A percentile compares a stretch with the other conserved stretches of the same genome.
These are phyloP conservation scores for Mycena sp. DNA, from an alignment of 1,284 basidiomycete genomes.

Conservation along the genomic window DNA sequence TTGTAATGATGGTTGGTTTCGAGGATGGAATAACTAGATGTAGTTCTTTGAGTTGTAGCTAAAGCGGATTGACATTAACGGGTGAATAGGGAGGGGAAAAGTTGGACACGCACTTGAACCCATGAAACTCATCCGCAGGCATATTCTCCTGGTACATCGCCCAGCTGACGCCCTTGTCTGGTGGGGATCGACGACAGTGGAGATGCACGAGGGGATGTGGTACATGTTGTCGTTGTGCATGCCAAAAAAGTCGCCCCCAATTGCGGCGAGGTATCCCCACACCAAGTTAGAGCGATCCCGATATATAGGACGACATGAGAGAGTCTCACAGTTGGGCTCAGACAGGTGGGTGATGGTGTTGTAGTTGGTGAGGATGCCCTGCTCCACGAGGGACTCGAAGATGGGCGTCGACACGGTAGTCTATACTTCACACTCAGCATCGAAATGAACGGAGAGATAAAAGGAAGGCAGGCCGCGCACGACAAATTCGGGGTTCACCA, in stretches of 20 bases:
- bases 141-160: conserved; percentile 67
- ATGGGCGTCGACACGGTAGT: conserved; percentile 41
- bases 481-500: conserved; percentile 67
- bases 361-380: conserved; percentile 65
- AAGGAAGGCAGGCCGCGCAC: not conserved
- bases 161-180: conserved; percentile 69
- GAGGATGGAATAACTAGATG: too few species aligned
- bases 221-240: conserved; percentile 52
- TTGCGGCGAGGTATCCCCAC: conserved; percentile 55
- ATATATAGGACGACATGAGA: too few species aligned
- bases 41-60: conserved; percentile 53
- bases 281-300: not conserved
- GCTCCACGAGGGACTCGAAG: conserved; percentile 59
- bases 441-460: too few species aligned
- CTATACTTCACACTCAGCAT: not conserved
- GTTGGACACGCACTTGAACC: conserved; percentile 42
- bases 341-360: conserved; percentile 71
- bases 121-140: conserved; percentile 62
- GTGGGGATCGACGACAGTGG: conserved; percentile 69
- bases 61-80: not conserved
- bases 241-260: conserved; percentile 69
- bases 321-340: conserved; percentile 60
- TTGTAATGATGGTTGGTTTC: too few species aligned
- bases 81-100: not conserved
- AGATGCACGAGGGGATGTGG: conserved; percentile 50